Evolutionary conservation across 768 basidiomycete genomes (phyloP), one percentile per base, ranked within the genome.

Genomic region (Lactarius sp.): DNA sequence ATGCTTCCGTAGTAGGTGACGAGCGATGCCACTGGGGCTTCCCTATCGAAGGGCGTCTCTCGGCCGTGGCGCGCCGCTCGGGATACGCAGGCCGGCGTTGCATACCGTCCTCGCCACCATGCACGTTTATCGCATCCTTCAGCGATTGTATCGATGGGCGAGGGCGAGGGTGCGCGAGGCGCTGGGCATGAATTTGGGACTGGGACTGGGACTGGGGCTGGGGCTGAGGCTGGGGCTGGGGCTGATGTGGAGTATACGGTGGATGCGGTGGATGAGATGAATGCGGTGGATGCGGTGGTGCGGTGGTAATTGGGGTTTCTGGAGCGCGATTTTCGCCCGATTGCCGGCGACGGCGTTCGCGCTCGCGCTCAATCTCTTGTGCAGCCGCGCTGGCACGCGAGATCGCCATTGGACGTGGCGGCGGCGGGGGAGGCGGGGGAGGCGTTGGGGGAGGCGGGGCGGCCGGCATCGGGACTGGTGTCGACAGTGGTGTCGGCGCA

Each of bases 351-450:
- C 66, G 66, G 34, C 66, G 66, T n/a, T 67, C 65, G 42, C 67
- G 66, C 49, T 68, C 66, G 27, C 67, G 68, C 52, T 65, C 64
- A 6, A 65, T 60, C 22, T 54, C 62, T 39, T 64, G 46, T 47
- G 68, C 68, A 20, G 68, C 68, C 1, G 66, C 36, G 33, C 68
- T 68, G 14, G 68, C 68, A 46, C 59, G 68, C 14, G 68, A 68
- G 20, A 68, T 58, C 14, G 49, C 52, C 14, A 16, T 66, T 8
- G 61, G 55, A 39, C 60, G 56, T 2, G 47, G 52, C 6, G 50
- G 52, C 1, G 60, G 56, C 0, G 53, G 57, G 0, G 61, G 64
- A 0, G 58, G 56, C 2, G 56, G 61, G 1, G 59, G 54, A 2
- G 58, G 51, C 9, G 52, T 27, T 6, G 54, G 50, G 1, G 56